A percentile compares a stretch with the other conserved stretches of the same genome.
Conservation (phyloP, 2,329 filamentous ascomycete species). For the Hyphodiscus sp. region DNA sequence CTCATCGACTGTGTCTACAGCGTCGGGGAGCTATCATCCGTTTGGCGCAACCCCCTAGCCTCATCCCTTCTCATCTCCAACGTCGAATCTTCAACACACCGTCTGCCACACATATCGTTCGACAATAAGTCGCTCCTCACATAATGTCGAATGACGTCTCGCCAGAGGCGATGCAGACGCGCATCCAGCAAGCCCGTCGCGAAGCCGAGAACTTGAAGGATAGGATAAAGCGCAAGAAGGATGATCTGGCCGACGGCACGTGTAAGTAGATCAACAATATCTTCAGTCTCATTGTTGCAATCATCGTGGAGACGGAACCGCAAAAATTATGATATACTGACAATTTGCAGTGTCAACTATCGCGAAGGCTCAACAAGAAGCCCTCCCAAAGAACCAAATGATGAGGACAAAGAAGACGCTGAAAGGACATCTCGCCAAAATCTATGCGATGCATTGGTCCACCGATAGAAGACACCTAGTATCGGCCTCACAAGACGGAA, state of each 20-base stretch:
- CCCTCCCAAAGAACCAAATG: constrained; percentile 79
- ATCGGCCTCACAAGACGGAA: constrained; percentile 96
- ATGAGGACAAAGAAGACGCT: constrained; percentile 98
- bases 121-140: constrained; percentile 9
- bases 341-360: constrained; percentile 72
- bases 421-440: constrained; percentile 97
- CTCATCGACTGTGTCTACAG: not conserved
- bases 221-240: constrained; percentile 99
- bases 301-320: not conserved
- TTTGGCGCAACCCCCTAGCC: constrained; percentile 19
- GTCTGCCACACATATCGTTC: constrained; percentile 13
- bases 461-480: constrained; percentile 96
- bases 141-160: constrained; percentile 51
- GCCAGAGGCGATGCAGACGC: constrained; percentile 81
- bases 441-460: constrained; percentile 99
- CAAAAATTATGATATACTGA: constrained; percentile 14
- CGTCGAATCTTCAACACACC: constrained; percentile 6
- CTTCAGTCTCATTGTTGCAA: not conserved
- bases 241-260: constrained; percentile 96
- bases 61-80: constrained; percentile 9
- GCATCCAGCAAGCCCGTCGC: constrained; percentile 85
- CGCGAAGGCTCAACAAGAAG: constrained; percentile 85
- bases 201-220: constrained; percentile 98
- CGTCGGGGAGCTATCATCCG: constrained; percentile 22
- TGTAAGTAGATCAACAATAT: constrained; percentile 56